Percentiles rank a stretch among this genome's conserved stretches.
These are phyloP conservation scores for Lentinula novae-zelandiae DNA, from an alignment of 1,284 basidiomycete genomes.

Conservation along the genomic window DNA sequence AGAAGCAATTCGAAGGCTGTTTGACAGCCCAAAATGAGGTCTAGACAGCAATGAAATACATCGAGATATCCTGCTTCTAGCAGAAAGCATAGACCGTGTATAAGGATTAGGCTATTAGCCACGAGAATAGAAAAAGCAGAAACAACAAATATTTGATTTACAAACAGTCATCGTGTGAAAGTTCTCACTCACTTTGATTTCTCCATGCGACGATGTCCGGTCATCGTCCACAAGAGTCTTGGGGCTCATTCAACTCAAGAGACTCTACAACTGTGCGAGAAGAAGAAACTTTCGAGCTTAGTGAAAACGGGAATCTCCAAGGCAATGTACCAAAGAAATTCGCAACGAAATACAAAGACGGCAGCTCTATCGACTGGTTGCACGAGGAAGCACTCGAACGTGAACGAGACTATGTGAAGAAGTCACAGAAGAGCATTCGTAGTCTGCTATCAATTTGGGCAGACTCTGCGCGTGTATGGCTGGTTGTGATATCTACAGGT, in stretches of 20 bases:
- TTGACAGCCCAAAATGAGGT: neutral
- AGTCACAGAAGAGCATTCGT: constrained; percentile 48
- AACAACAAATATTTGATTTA: no score
- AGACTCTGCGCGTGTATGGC: constrained; percentile 63
- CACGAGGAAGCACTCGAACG: constrained; percentile 65
- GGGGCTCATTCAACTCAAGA: constrained; percentile 1
- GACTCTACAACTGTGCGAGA: neutral
- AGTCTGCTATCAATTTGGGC: constrained; percentile 51
- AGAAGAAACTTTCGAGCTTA: constrained; percentile 7
- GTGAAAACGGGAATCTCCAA: constrained; percentile 8
- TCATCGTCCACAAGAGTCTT: constrained; percentile 5
- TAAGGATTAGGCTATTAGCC: no score
- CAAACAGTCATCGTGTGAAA: no score
- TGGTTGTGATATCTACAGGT: constrained; percentile 64
- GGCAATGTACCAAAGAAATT: neutral
- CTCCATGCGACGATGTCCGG: neutral
- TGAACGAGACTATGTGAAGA: constrained; percentile 47
- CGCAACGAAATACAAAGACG: constrained; percentile 45
- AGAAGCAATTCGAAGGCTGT: neutral
- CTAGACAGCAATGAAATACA: constrained; percentile 4
- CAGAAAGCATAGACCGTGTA: constrained; percentile 3
- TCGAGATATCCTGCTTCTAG: constrained; percentile 3
- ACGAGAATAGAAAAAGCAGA: no score
- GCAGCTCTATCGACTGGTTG: constrained; percentile 67
- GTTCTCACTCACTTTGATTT: no score